Evolutionary conservation across 495 filamentous ascomycete genomes (phyloP).

Genomic region (Thermothielavioides terrestris): DNA sequence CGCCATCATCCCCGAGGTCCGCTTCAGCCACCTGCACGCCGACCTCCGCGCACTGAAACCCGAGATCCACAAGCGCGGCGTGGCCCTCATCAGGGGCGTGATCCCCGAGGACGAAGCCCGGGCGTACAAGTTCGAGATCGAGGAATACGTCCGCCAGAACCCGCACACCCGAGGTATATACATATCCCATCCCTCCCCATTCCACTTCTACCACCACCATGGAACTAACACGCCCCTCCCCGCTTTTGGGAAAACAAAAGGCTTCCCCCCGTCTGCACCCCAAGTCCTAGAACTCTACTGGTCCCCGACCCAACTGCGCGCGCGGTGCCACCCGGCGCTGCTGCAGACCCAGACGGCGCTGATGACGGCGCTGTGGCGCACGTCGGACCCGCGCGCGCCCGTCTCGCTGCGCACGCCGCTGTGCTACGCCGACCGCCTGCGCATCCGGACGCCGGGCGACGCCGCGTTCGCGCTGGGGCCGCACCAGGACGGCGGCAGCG

Average conservation of each 20-base stretch:
- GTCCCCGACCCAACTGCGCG: conserved; percentile 66
- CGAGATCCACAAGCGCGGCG: conserved; percentile 55
- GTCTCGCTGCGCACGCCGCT: conserved; percentile 56
- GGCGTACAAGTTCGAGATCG: conserved; percentile 47
- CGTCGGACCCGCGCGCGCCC: conserved; percentile 45
- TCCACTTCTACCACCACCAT: conserved; percentile 8
- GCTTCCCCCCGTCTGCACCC: conserved; percentile 46
- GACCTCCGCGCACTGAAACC: conserved; percentile 33
- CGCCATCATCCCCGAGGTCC: conserved; percentile 48
- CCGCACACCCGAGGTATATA: conserved; percentile 43
- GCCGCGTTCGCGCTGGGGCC: conserved; percentile 74
- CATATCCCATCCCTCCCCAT: conserved; percentile 13
- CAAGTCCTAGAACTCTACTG: conserved; percentile 88
- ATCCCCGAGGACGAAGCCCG: conserved; percentile 51
- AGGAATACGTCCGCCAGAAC: conserved; percentile 55
- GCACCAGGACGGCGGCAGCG: conserved; percentile 74
- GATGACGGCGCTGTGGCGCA: conserved; percentile 66
- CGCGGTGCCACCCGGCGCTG: conserved; percentile 63
- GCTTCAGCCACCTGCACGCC: conserved; percentile 45
- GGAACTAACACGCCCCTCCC: neutral
- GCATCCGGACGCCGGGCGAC: conserved; percentile 71
- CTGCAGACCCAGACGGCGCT: conserved; percentile 61
- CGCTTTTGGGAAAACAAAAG: conserved; percentile 33
- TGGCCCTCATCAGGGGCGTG: conserved; percentile 55
- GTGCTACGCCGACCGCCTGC: conserved; percentile 71